phyloP scores from a whole-genome alignment of 2,329 filamentous ascomycete genomes.

The Pseudogymnoascus sp. region DNA sequence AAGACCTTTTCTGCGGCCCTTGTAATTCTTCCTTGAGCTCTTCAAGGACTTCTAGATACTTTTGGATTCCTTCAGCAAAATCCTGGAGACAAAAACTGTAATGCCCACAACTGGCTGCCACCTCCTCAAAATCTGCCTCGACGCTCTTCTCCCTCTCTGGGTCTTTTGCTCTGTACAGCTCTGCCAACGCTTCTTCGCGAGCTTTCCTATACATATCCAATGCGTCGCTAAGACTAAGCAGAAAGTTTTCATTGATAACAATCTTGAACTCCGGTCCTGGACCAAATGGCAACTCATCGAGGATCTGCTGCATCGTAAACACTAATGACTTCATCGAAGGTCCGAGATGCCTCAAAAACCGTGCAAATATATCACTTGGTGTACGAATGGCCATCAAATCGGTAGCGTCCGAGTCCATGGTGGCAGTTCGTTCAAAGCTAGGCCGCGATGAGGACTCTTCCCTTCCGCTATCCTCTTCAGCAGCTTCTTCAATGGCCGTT shows the following conservation, averaged over 20 bases:
- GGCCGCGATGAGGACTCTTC: slow-evolving; percentile 30
- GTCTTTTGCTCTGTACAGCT: slow-evolving; percentile 75
- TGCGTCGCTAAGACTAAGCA: slow-evolving; percentile 72
- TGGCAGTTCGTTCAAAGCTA: background rate
- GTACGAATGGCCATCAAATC: slow-evolving; percentile 32
- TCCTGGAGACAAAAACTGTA: slow-evolving; percentile 89
- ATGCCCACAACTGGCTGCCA: slow-evolving; percentile 94
- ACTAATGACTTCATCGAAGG: slow-evolving; percentile 96
- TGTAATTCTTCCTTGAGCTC: slow-evolving; percentile 70
- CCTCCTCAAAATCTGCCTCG: slow-evolving; percentile 92
- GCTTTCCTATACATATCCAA: slow-evolving; percentile 71
- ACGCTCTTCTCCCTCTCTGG: slow-evolving; percentile 62
- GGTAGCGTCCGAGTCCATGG: background rate
- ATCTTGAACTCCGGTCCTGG: slow-evolving; percentile 60
- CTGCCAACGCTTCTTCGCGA: slow-evolving; percentile 65
- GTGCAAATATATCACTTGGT: slow-evolving; percentile 79
- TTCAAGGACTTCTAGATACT: slow-evolving; percentile 76
- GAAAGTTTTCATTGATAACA: slow-evolving; percentile 70
- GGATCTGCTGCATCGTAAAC: slow-evolving; percentile 79
- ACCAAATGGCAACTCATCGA: slow-evolving; percentile 80
- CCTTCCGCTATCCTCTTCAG: slow-evolving; percentile 48
- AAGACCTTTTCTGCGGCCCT: slow-evolving; percentile 54
- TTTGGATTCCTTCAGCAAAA: slow-evolving; percentile 82
- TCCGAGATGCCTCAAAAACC: slow-evolving; percentile 82
- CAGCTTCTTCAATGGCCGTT: slow-evolving; percentile 55